phyloP scores from a whole-genome alignment of 768 basidiomycete genomes.

The Termitomyces sp. region DNA sequence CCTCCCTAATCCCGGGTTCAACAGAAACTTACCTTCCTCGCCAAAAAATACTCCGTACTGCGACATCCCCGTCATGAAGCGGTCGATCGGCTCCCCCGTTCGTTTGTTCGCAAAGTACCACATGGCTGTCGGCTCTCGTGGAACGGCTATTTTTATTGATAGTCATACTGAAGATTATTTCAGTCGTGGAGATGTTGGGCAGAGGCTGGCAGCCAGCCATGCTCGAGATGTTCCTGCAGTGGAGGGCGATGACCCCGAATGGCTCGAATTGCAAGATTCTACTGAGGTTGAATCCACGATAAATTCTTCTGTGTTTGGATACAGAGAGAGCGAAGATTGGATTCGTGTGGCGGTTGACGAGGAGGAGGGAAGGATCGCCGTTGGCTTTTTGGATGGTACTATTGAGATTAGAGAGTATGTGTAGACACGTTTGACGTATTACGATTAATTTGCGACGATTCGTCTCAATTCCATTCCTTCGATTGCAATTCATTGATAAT shows the following conservation, averaged over 20 bases:
- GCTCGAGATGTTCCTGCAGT: slow-evolving; percentile 8
- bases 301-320: slow-evolving; percentile 40
- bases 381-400: slow-evolving; percentile 40
- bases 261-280: slow-evolving; percentile 9
- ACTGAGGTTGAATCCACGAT: slow-evolving; percentile 25
- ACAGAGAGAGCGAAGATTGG: slow-evolving; percentile 49
- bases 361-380: slow-evolving; percentile 41
- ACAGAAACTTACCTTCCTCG: slow-evolving; percentile 17
- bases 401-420: slow-evolving; percentile 52
- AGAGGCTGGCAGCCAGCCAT: slow-evolving; percentile 52
- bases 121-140: slow-evolving; percentile 51
- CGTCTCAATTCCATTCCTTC: neutral
- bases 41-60: slow-evolving; percentile 42
- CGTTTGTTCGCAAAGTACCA: slow-evolving; percentile 53
- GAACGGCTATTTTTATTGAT: slow-evolving; percentile 67
- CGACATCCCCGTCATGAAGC: slow-evolving; percentile 30
- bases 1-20: slow-evolving; percentile 37
- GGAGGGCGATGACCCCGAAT: slow-evolving; percentile 19
- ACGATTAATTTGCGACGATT: neutral
- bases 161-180: slow-evolving; percentile 52
- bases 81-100: slow-evolving; percentile 50
- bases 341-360: slow-evolving; percentile 42
- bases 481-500: neutral
- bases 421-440: slow-evolving; percentile 15
- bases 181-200: slow-evolving; percentile 44